Percentiles rank a stretch among this genome's conserved stretches.
These are phyloP conservation scores for Colletotrichum phormii DNA, from an alignment of 2,329 filamentous ascomycete species.

Conservation along the genomic window DNA sequence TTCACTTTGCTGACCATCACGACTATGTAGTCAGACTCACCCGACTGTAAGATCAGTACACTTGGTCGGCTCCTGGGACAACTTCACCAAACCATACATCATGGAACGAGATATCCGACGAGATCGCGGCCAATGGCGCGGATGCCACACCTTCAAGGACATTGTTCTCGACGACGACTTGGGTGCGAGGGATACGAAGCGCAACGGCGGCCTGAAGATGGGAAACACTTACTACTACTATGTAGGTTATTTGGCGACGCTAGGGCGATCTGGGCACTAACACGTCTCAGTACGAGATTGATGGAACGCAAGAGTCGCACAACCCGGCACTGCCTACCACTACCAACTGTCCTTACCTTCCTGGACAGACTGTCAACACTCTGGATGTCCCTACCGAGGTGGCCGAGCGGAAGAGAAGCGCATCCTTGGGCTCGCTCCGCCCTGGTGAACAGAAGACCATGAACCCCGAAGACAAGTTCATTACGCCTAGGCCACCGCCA, in stretches of 20 bases:
- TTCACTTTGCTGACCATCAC: constrained; percentile 41
- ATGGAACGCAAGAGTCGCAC: constrained; percentile 81
- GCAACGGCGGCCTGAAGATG: constrained; percentile 88
- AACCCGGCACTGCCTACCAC: constrained; percentile 80
- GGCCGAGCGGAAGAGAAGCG: constrained; percentile 69
- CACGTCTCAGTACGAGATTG: constrained; percentile 78
- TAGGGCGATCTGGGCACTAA: constrained; percentile 9
- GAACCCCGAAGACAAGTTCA: constrained; percentile 81
- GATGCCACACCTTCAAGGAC: constrained; percentile 87
- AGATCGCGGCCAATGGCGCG: constrained; percentile 83
- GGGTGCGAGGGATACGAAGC: constrained; percentile 61
- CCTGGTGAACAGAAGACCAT: constrained; percentile 76
- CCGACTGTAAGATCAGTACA: constrained; percentile 76
- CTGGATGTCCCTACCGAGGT: constrained; percentile 82
- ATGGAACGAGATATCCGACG: constrained; percentile 85
- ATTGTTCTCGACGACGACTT: constrained; percentile 83
- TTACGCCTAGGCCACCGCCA: constrained; percentile 68
- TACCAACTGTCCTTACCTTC: constrained; percentile 84
- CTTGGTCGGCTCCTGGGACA: constrained; percentile 94
- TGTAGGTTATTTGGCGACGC: constrained; percentile 63
- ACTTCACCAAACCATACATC: constrained; percentile 81
- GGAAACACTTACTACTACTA: constrained; percentile 96
- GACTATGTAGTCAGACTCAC: constrained; percentile 64
- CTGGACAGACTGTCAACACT: constrained; percentile 88
- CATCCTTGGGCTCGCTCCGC: constrained; percentile 71